Percentiles rank a stretch among this genome's conserved stretches.
These are phyloP conservation scores for Sicyos baderoa DNA, from an alignment of 306 rosid genomes.

Conservation along the genomic window DNA sequence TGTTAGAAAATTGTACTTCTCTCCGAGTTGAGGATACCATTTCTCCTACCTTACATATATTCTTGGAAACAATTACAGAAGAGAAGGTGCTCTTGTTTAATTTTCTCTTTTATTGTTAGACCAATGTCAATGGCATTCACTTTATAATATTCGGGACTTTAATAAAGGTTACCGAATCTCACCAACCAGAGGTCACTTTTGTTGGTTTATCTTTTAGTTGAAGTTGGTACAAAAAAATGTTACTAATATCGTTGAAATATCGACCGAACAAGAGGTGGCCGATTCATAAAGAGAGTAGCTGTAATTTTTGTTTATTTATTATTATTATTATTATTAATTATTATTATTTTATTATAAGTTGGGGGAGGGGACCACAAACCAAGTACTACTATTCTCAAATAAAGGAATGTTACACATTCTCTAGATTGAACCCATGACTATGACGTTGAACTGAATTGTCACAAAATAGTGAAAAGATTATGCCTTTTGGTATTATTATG, in stretches of 20 bases:
- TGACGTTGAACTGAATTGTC: no score
- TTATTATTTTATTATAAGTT: no score
- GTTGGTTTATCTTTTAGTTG: conserved; percentile 8
- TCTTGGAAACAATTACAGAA: background rate
- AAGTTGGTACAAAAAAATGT: conserved; percentile 3
- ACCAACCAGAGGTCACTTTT: conserved; percentile 9
- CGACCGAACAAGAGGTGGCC: background rate
- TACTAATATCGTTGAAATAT: background rate
- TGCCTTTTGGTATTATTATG: no score
- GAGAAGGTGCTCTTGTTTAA: background rate
- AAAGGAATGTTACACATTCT: no score
- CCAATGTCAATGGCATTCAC: conserved; percentile 11
- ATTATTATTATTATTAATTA: no score
- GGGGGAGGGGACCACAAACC: no score
- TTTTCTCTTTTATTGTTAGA: background rate
- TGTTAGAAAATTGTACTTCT: conserved; percentile 1
- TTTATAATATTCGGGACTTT: background rate
- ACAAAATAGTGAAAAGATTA: no score
- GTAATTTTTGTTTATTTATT: no score
- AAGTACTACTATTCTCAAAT: no score
- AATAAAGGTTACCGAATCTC: conserved; percentile 6
- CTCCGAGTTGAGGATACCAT: conserved; percentile 1
- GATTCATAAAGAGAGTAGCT: background rate
- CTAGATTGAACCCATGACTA: no score
- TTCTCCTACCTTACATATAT: background rate